Evolutionary conservation across 2,329 filamentous ascomycete genomes (phyloP).

Genomic region (Penicillium sp.): DNA sequence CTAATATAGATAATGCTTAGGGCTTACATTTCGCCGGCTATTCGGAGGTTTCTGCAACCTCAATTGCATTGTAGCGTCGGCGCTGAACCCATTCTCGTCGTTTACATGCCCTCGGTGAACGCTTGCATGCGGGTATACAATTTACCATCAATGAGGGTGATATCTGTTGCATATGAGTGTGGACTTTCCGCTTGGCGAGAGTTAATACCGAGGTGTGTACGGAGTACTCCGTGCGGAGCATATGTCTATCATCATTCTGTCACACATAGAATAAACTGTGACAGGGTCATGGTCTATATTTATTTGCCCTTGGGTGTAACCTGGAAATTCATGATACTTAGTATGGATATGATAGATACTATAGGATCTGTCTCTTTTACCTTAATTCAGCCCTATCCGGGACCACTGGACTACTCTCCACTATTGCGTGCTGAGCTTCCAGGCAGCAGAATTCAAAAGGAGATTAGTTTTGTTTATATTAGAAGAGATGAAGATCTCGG

Average conservation of each 20-base stretch:
- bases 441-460: constrained; percentile 5
- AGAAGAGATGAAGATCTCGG: no score
- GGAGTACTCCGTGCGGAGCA: no score
- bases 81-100: not conserved
- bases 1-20: no score
- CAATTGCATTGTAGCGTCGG: not conserved
- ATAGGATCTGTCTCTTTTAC: not conserved
- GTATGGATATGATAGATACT: not conserved
- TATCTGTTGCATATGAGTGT: no score
- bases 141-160: not conserved
- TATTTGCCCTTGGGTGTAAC: not conserved
- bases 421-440: constrained; percentile 2
- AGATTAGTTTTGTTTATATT: no score
- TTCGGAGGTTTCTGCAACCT: not conserved
- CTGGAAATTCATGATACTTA: not conserved
- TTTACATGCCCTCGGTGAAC: not conserved
- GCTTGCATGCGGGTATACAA: not conserved
- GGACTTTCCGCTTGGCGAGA: no score
- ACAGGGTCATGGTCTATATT: not conserved
- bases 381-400: constrained; percentile 12
- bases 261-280: not conserved
- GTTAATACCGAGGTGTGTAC: no score
- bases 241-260: not conserved
- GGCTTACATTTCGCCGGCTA: not conserved
- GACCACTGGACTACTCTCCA: not conserved